Evolutionary conservation across 495 filamentous ascomycete species (phyloP).

Genomic region (Penicillium cinerascens): DNA sequence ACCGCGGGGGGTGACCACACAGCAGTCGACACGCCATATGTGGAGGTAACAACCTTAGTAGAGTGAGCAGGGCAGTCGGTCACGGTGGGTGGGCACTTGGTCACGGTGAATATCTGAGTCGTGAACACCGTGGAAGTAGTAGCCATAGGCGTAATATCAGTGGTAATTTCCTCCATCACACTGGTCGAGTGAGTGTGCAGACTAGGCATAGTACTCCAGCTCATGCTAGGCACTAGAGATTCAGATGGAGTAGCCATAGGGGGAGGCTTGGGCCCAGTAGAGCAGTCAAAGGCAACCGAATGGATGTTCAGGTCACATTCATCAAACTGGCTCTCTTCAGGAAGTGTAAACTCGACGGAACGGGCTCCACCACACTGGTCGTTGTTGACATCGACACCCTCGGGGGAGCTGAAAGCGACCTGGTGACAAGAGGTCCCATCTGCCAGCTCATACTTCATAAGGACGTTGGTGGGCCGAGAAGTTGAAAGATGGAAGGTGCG

Average conservation of each 20-base stretch:
- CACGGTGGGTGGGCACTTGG: constrained; percentile 52
- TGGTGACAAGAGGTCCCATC: constrained; percentile 77
- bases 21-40: constrained; percentile 54
- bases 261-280: constrained; percentile 27
- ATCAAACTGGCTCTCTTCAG: constrained; percentile 48
- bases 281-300: constrained; percentile 77
- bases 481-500: constrained; percentile 64
- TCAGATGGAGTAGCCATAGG: background rate
- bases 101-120: constrained; percentile 54
- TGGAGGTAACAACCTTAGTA: constrained; percentile 48
- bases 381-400: constrained; percentile 68
- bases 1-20: constrained; percentile 44
- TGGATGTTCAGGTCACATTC: constrained; percentile 70
- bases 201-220: background rate
- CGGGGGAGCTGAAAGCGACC: constrained; percentile 56
- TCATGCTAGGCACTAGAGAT: background rate
- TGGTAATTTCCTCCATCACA: background rate
- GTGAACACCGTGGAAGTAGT: constrained; percentile 56
- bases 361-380: constrained; percentile 87
- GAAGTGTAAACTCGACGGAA: constrained; percentile 70
- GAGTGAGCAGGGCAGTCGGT: constrained; percentile 54
- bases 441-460: constrained; percentile 80
- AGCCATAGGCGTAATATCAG: background rate
- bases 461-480: constrained; percentile 67
- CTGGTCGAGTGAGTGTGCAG: background rate